Base-by-base conservation (phyloP, 805 yeast genomes). In the Candida saitoana region DNA sequence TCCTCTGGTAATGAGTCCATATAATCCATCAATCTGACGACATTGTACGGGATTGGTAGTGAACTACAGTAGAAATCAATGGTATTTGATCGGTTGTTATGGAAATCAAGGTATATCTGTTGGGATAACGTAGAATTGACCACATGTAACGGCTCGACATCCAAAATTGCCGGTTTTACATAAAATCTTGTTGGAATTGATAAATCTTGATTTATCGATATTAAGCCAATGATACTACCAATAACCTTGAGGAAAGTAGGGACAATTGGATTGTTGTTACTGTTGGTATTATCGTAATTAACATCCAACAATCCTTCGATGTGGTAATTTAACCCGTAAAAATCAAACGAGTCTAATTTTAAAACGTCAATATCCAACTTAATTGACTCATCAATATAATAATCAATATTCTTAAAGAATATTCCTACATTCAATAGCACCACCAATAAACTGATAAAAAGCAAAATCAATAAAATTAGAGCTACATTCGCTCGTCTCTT, bases 321-420 rank as follows among this genome's bases (percentile, higher is more conserved):
- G 39, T 57, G 62, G 16, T 62, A 49, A 17, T 56, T 50, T 4
- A 64, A 35, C 2, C 73, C 73, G 5, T 40, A 36, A 14, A 54
- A 55, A 22, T 52, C 52, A 18, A 63, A 41, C 9, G 47, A 47
- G 3, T 52, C 36, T 5, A 65, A 43, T 3, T 65, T 50, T 3
- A 64, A 45, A 15, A 55, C 49, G 19, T 60, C 52, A 1, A 63
- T 31, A 18, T 55, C 47, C 11, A 62, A 46, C 14, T 45, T 48
- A 9, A 62, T 45, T 2, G 66, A 54, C 39, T 51, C 48, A 22
- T 44, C 39, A n/a, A 54, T 36, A 6, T 55, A 38, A 4, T 34
- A 36, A 27, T 50, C 50, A 19, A 49, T 34, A 20, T 53, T 39
- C 5, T 16, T 30, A 5, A 38, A 16, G 27, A 30, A 17, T 5